These are phyloP conservation scores for Canavalia ensiformis DNA, from an alignment of 306 rosid species.

Conservation along the genomic window DNA sequence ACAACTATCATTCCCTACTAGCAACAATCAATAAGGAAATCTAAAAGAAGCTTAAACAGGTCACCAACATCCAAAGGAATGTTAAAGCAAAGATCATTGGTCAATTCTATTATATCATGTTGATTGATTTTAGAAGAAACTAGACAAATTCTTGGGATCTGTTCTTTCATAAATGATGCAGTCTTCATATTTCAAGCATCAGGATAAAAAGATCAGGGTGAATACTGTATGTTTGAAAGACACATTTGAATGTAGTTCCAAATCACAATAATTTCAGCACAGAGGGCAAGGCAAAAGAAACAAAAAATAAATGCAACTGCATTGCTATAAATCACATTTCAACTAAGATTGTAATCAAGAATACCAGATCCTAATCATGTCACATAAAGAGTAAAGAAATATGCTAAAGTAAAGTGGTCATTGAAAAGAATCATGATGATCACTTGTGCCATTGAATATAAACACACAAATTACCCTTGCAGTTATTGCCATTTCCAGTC, in stretches of 20 bases:
- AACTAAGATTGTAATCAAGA: conserved; percentile 2
- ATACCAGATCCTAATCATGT: neutral
- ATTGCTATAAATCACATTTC: neutral
- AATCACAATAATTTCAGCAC: conserved; percentile 20
- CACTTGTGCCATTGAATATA: conserved; percentile 11
- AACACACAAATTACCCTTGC: conserved; percentile 60
- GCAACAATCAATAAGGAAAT: neutral
- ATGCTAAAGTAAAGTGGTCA: neutral
- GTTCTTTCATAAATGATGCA: neutral
- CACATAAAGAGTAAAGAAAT: neutral
- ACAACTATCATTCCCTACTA: neutral
- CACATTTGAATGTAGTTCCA: neutral
- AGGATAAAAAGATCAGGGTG: neutral
- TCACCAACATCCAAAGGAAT: conserved; percentile 18
- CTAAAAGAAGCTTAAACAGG: neutral
- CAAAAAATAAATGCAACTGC: neutral
- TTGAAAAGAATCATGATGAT: conserved; percentile 12
- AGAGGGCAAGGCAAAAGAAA: neutral
- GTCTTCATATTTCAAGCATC: neutral
- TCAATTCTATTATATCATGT: neutral
- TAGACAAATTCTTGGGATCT: neutral
- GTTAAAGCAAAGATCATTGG: neutral
- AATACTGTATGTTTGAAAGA: neutral
- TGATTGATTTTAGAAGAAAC: conserved; percentile 4
- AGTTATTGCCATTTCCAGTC: conserved; percentile 55